These are phyloP conservation scores for Nicotiana knightiana DNA, from an alignment of 257 asterid genomes.

Conservation along the genomic window DNA sequence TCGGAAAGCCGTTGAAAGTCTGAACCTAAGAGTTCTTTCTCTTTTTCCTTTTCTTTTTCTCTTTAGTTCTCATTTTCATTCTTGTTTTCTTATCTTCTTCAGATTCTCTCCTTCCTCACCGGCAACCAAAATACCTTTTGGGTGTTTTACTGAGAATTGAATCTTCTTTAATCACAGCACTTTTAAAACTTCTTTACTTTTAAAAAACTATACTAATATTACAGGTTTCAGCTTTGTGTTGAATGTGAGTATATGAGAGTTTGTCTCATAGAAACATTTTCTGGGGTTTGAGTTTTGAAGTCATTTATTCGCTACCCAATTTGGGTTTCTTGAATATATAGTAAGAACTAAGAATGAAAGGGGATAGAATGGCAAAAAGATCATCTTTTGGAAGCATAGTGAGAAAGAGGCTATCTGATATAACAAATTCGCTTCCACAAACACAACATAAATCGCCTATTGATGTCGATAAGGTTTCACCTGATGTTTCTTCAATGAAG, in stretches of 20 bases:
- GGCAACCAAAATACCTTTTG: not conserved
- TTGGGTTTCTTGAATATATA: not conserved
- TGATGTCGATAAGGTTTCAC: conserved; percentile 25
- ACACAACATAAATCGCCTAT: conserved; percentile 54
- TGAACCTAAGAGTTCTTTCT: conserved; percentile 10
- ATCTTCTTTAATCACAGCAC: not conserved
- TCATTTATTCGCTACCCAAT: not conserved
- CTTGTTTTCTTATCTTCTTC: not conserved
- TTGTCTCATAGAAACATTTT: not conserved
- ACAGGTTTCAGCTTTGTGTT: not conserved
- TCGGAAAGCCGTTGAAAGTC: conserved; percentile 38
- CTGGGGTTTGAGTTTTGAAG: not conserved
- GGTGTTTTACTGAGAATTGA: not conserved
- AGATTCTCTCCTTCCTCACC: not conserved
- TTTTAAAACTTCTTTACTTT: not conserved
- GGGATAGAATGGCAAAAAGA: conserved; percentile 56
- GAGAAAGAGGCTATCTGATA: conserved; percentile 70
- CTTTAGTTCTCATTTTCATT: not conserved
- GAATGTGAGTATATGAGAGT: not conserved
- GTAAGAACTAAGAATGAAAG: conserved; percentile 49
- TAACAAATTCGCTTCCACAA: conserved; percentile 65
- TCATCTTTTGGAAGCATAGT: conserved; percentile 68
- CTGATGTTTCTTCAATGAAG: conserved; percentile 34
- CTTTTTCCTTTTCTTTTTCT: not conserved
- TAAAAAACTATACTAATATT: not conserved